Evolutionary conservation across 2,329 filamentous ascomycete genomes (phyloP).

Genomic region (Penicillium sp.): DNA sequence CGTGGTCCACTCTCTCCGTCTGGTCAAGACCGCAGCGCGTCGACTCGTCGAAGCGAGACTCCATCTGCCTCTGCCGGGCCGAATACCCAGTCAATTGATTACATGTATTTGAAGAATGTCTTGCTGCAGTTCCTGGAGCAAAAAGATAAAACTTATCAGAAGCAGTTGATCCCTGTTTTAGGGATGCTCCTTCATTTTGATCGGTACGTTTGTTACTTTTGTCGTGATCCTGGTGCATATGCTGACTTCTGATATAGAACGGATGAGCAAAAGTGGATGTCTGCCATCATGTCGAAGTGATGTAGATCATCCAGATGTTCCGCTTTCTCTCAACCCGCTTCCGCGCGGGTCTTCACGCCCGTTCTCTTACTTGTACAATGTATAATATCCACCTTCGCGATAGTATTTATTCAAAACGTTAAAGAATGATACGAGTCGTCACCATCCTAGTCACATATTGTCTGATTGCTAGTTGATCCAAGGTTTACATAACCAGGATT

Average conservation of each 20-base stretch:
- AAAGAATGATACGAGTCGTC: slow-evolving; percentile 10
- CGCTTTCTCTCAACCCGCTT: not conserved
- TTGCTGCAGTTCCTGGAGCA: slow-evolving; percentile 66
- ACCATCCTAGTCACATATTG: not conserved
- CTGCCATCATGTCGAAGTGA: slow-evolving; percentile 63
- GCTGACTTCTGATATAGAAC: slow-evolving; percentile 45
- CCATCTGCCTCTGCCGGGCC: slow-evolving; percentile 32
- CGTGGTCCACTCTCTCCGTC: slow-evolving; percentile 51
- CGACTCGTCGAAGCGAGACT: slow-evolving; percentile 38
- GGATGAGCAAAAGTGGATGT: slow-evolving; percentile 85
- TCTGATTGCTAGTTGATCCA: too few species aligned
- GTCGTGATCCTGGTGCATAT: not conserved
- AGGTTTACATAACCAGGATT: too few species aligned
- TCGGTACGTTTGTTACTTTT: slow-evolving; percentile 44
- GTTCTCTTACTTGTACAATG: slow-evolving; percentile 3
- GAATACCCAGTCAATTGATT: slow-evolving; percentile 49
- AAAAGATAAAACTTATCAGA: slow-evolving; percentile 67
- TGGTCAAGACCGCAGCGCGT: slow-evolving; percentile 37
- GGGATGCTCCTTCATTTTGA: slow-evolving; percentile 68
- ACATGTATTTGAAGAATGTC: slow-evolving; percentile 67
- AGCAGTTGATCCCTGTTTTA: slow-evolving; percentile 65
- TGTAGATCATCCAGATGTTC: not conserved
- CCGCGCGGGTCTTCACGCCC: not conserved
- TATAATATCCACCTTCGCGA: slow-evolving; percentile 18
- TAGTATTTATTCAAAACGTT: slow-evolving; percentile 10